These are phyloP conservation scores for Coemansia sp. DNA, from an alignment of 192 early-diverging fungal species.

Conservation along the genomic window DNA sequence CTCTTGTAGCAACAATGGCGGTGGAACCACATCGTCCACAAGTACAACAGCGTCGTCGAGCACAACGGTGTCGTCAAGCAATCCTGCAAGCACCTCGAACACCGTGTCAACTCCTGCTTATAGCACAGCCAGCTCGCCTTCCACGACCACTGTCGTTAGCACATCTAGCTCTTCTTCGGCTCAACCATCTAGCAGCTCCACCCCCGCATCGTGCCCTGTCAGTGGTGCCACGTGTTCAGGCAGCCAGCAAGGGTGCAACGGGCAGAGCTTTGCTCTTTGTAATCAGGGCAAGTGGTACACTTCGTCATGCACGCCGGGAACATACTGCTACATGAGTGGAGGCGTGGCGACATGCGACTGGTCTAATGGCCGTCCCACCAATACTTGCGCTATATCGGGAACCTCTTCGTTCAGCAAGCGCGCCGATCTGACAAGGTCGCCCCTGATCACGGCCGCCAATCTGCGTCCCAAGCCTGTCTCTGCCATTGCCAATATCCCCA, in stretches of 20 bases:
- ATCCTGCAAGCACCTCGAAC: neutral
- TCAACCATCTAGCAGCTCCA: slow-evolving; percentile 30
- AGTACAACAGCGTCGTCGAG: slow-evolving; percentile 16
- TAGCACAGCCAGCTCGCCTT: slow-evolving; percentile 6
- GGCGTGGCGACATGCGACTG: slow-evolving; percentile 42
- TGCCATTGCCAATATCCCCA: slow-evolving; percentile 41
- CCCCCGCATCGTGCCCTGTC: slow-evolving; percentile 31
- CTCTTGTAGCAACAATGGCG: slow-evolving; percentile 23
- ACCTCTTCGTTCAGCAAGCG: slow-evolving; percentile 30
- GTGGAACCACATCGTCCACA: slow-evolving; percentile 13
- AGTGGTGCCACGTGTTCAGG: slow-evolving; percentile 52
- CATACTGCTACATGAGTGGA: slow-evolving; percentile 48
- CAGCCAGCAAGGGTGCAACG: slow-evolving; percentile 49
- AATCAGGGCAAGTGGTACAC: slow-evolving; percentile 52
- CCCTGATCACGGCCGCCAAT: slow-evolving; percentile 31
- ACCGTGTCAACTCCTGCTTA: neutral
- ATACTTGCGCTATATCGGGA: slow-evolving; percentile 43
- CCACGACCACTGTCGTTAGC: slow-evolving; percentile 15
- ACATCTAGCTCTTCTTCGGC: slow-evolving; percentile 17
- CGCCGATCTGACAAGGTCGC: slow-evolving; percentile 25
- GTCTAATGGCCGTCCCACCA: slow-evolving; percentile 44
- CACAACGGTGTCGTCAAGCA: neutral
- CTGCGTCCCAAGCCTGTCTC: slow-evolving; percentile 40
- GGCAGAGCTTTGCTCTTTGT: slow-evolving; percentile 53
- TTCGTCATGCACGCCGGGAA: slow-evolving; percentile 47